phyloP scores from a whole-genome alignment of 2,329 filamentous ascomycete genomes.

The Neopestalotiopsis sp. region DNA sequence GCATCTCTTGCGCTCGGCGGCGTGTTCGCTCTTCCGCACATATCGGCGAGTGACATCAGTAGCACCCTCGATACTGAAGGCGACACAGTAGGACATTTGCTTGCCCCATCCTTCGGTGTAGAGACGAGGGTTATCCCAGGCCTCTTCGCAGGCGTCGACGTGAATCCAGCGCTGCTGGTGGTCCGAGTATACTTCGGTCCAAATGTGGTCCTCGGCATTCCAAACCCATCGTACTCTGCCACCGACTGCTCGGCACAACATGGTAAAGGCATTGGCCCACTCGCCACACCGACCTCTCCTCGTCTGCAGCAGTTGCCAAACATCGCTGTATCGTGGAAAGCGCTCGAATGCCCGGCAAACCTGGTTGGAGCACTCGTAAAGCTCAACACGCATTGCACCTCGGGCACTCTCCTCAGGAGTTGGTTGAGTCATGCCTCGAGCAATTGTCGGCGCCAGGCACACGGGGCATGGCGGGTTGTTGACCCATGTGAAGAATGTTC shows the following conservation, averaged over 20 bases:
- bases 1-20: slow-evolving; percentile 76
- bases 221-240: slow-evolving; percentile 95
- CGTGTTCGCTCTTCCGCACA: slow-evolving; percentile 34
- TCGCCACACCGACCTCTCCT: slow-evolving; percentile 87
- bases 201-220: slow-evolving; percentile 97
- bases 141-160: slow-evolving; percentile 91
- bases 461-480: slow-evolving; percentile 89
- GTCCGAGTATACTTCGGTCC: slow-evolving; percentile 96
- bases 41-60: slow-evolving; percentile 52
- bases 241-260: slow-evolving; percentile 93
- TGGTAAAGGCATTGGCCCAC: slow-evolving; percentile 98
- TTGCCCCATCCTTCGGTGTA: slow-evolving; percentile 96
- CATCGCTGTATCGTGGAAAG: slow-evolving; percentile 93
- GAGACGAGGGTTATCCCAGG: slow-evolving; percentile 91
- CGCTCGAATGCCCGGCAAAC: slow-evolving; percentile 82
- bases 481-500: slow-evolving; percentile 93
- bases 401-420: slow-evolving; percentile 88
- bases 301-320: slow-evolving; percentile 89
- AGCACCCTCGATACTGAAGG: slow-evolving; percentile 88
- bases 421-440: slow-evolving; percentile 82
- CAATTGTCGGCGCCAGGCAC: slow-evolving; percentile 83
- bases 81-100: slow-evolving; percentile 96
- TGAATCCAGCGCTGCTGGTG: slow-evolving; percentile 96
- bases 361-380: slow-evolving; percentile 83
- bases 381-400: slow-evolving; percentile 84